Conservation (phyloP, 23 red algal genomes). For the Gracilaria gracilis region DNA sequence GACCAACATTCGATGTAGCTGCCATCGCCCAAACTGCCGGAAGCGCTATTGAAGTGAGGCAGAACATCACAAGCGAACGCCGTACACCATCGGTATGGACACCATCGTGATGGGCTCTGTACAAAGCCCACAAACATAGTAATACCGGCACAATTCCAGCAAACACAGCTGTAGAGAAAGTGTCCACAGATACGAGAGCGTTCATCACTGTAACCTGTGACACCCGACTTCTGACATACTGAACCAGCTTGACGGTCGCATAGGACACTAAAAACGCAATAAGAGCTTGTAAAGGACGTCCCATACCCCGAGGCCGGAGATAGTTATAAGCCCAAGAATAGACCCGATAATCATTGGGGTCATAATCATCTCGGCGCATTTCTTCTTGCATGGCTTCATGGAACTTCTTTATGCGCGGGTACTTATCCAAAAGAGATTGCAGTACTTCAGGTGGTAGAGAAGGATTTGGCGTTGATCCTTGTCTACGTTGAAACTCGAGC, state of each 20-base stretch:
- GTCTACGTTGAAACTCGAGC: constrained; percentile 15
- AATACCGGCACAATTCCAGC: constrained; percentile 10
- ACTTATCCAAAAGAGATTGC: constrained; percentile 20
- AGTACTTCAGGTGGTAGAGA: constrained; percentile 16
- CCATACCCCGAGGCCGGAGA: constrained; percentile 4
- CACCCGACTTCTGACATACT: constrained; percentile 7
- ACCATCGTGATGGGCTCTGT: neutral
- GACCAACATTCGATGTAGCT: constrained; percentile 5
- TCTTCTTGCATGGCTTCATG: constrained; percentile 13
- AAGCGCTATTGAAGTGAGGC: constrained; percentile 36
- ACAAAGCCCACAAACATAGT: constrained; percentile 6
- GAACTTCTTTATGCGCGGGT: constrained; percentile 18
- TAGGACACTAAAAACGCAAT: neutral
- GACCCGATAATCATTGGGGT: constrained; percentile 41
- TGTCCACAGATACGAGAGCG: constrained; percentile 13
- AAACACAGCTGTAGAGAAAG: neutral
- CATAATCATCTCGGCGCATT: constrained; percentile 41
- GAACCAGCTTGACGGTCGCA: constrained; percentile 9
- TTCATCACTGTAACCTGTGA: neutral
- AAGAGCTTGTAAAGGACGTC: constrained; percentile 3
- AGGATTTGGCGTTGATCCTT: neutral
- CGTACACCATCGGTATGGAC: constrained; percentile 21
- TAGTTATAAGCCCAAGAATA: constrained; percentile 51
- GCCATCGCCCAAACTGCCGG: constrained; percentile 14
- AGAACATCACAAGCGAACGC: constrained; percentile 37